These are phyloP conservation scores for Theobroma cacao DNA, from an alignment of 345 rosid species.

Conservation along the genomic window DNA sequence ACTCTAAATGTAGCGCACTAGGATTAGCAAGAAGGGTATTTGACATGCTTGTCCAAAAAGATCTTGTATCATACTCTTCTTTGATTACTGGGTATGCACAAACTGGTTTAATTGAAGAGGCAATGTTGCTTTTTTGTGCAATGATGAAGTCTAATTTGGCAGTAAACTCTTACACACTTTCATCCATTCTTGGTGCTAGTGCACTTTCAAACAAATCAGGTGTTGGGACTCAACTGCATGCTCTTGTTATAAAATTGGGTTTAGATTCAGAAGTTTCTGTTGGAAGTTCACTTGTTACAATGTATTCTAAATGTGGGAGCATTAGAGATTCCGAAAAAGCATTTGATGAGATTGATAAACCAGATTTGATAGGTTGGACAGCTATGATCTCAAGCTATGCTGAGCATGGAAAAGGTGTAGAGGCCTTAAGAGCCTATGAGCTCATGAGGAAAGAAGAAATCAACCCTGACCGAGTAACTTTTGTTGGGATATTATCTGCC, in stretches of 20 bases:
- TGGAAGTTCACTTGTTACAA: constrained; percentile 66
- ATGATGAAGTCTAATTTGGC: constrained; percentile 40
- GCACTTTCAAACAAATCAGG: constrained; percentile 35
- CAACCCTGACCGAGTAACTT: constrained; percentile 66
- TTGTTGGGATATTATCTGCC: constrained; percentile 63
- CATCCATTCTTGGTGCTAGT: constrained; percentile 55
- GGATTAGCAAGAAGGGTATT: constrained; percentile 55
- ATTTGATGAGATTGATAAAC: constrained; percentile 50
- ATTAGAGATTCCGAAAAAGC: constrained; percentile 54
- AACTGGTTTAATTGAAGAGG: constrained; percentile 49
- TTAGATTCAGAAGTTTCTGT: constrained; percentile 52
- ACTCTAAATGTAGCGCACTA: constrained; percentile 51
- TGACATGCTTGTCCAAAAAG: constrained; percentile 54
- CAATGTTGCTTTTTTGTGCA: constrained; percentile 45
- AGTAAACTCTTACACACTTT: constrained; percentile 48
- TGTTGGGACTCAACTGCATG: constrained; percentile 69
- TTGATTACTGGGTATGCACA: constrained; percentile 64
- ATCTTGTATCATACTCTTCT: constrained; percentile 51
- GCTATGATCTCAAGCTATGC: constrained; percentile 71
- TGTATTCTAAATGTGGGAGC: constrained; percentile 74
- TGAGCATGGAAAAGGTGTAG: constrained; percentile 61
- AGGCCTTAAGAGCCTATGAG: constrained; percentile 54
- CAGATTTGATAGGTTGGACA: constrained; percentile 74
- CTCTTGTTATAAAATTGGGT: constrained; percentile 47
- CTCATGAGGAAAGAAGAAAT: constrained; percentile 47